These are phyloP conservation scores for Ascochyta pisi DNA, from an alignment of 2,329 filamentous ascomycete genomes.

Conservation along the genomic window DNA sequence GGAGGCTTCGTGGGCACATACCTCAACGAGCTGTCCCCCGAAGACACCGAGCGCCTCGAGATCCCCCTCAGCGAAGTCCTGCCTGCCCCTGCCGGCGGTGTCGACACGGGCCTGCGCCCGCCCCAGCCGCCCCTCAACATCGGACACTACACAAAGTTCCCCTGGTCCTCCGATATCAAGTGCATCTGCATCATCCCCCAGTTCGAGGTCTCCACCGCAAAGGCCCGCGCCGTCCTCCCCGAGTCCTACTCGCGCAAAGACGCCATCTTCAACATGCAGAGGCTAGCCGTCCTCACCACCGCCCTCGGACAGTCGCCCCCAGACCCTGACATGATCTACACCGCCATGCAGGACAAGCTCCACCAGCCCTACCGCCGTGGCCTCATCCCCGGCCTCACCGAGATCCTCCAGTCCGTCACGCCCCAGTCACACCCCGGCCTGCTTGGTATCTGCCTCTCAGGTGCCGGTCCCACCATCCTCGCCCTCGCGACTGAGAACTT, in stretches of 20 bases:
- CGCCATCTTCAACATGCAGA: slow-evolving; percentile 94
- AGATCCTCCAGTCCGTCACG: slow-evolving; percentile 90
- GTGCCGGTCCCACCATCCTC: slow-evolving; percentile 92
- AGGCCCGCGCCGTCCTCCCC: slow-evolving; percentile 85
- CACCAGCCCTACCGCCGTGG: slow-evolving; percentile 95
- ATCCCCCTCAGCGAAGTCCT: slow-evolving; percentile 95
- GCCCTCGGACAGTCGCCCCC: slow-evolving; percentile 89
- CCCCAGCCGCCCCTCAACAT: slow-evolving; percentile 91
- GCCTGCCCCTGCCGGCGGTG: slow-evolving; percentile 85
- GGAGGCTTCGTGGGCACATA: slow-evolving; percentile 98
- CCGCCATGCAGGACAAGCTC: slow-evolving; percentile 98
- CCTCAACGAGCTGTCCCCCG: slow-evolving; percentile 86
- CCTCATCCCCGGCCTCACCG: slow-evolving; percentile 87
- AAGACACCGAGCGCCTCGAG: slow-evolving; percentile 88
- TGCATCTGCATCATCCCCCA: slow-evolving; percentile 95
- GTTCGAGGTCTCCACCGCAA: slow-evolving; percentile 94
- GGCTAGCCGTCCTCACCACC: slow-evolving; percentile 87
- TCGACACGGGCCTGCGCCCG: slow-evolving; percentile 85
- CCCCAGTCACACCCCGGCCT: slow-evolving; percentile 86
- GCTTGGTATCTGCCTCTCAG: slow-evolving; percentile 91
- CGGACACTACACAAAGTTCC: slow-evolving; percentile 94
- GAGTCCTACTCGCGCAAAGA: slow-evolving; percentile 79
- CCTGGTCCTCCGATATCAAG: slow-evolving; percentile 94
- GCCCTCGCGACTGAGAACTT: slow-evolving; percentile 92
- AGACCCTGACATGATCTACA: slow-evolving; percentile 91